Base-by-base conservation (phyloP, 2,329 filamentous ascomycete species). In the Calonectria hawksworthii region DNA sequence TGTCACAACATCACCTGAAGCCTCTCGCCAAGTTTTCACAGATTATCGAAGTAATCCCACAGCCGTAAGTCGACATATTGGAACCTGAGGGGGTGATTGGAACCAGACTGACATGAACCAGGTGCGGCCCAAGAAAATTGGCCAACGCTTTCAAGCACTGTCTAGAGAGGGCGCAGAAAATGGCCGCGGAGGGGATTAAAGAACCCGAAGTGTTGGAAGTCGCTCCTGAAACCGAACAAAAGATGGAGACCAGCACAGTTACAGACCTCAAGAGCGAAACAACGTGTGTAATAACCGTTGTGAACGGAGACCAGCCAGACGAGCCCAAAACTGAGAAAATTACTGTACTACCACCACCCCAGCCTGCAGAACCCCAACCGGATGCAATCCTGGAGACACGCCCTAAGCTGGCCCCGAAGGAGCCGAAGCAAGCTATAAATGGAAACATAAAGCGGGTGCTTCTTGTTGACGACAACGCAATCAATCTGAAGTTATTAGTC, bases 391-490 rank as follows among this genome's bases (percentile, higher is more conserved):
- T 56, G 28, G 18, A 36, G 26, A 34, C 44, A 13, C 44, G 9
- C 34, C 13, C 30, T 3, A 28, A 36, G 14, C 7, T 30, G 14
- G 51, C 14, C 23, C 7, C 23, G 34, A 44, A 21, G 23, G 54
- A 63, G 18, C 54, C 1, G 7, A 21, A 54, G 16, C 32, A 50
- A 34, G n/a, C 30, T 18, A 16, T 14, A 23, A 38, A 23, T 8
- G 26, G 34, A 13, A 51, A 32, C 28, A 32, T 65, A n/a, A 74
- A 75, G 0, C 80, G 83, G 26, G 79, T 87, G 3, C 78, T 87
- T 3, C 80, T 86, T 2, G 86, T 87, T 3, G 86, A 88, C 63
- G 86, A 87, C 74, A 87, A 87, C 75, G 80, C 82, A 3, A 86
- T 87, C 74, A 87, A 87, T 70, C 80, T 87, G 18, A 83, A 86